These are phyloP conservation scores for Agaricus blazei DNA, from an alignment of 768 basidiomycete species.

Conservation along the genomic window DNA sequence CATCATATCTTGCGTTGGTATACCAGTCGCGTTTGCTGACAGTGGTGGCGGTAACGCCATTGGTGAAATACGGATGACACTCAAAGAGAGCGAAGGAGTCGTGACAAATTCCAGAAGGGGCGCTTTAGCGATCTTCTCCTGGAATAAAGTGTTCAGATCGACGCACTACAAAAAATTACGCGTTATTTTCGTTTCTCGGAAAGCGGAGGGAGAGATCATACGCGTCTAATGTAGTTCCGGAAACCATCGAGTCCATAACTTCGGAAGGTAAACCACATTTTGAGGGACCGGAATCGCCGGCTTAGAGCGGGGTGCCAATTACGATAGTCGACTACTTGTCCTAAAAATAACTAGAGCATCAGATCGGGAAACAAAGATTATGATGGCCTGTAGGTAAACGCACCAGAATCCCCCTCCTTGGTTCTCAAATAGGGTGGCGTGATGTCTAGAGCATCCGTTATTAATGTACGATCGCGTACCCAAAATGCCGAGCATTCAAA, in stretches of 20 bases:
- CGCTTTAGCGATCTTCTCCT: constrained; percentile 45
- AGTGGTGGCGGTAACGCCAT: constrained; percentile 13
- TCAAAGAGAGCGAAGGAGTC: constrained; percentile 64
- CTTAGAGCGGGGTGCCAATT: constrained; percentile 84
- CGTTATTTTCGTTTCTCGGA: neutral
- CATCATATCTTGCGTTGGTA: constrained; percentile 30
- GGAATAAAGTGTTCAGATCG: constrained; percentile 53
- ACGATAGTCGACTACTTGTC: constrained; percentile 84
- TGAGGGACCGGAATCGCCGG: constrained; percentile 86
- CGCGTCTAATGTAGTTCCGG: constrained; percentile 66
- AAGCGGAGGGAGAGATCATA: constrained; percentile 21
- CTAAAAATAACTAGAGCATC: constrained; percentile 23
- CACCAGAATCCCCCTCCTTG: constrained; percentile 72
- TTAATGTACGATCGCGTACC: constrained; percentile 69
- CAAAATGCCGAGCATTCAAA: constrained; percentile 81
- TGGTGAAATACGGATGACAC: constrained; percentile 68
- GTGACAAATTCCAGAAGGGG: constrained; percentile 60
- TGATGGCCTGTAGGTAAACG: neutral
- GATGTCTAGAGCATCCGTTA: constrained; percentile 81
- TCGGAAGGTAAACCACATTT: constrained; percentile 89
- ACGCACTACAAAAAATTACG: constrained; percentile 45
- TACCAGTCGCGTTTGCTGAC: neutral
- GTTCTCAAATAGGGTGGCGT: constrained; percentile 83
- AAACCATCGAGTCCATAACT: constrained; percentile 81
- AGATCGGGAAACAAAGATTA: neutral